Evolutionary conservation across 768 basidiomycete genomes (phyloP).

Genomic region (Russula sp.): DNA sequence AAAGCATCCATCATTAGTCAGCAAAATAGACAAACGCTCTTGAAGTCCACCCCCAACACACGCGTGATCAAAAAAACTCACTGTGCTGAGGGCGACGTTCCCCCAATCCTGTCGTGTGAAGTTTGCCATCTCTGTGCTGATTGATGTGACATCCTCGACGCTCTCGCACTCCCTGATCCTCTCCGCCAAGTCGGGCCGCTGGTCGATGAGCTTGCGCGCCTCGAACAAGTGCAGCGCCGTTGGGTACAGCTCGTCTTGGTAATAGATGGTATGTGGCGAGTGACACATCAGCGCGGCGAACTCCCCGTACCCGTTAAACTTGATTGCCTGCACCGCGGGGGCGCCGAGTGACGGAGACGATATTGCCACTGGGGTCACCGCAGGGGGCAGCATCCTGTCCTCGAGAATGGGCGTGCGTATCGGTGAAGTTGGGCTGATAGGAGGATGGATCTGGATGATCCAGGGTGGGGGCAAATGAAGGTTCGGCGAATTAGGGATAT

Average conservation of each 20-base stretch:
- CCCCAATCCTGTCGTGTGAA: too few relatives aligned
- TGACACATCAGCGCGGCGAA: slow-evolving; percentile 55
- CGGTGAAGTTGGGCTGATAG: too few relatives aligned
- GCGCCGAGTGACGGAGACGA: too few relatives aligned
- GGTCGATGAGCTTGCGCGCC: slow-evolving; percentile 57
- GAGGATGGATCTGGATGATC: too few relatives aligned
- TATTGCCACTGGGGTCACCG: too few relatives aligned
- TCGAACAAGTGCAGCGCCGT: slow-evolving; percentile 73
- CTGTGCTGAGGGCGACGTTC: too few relatives aligned
- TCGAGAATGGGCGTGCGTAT: too few relatives aligned
- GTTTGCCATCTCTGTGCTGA: slow-evolving; percentile 25
- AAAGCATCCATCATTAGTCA: neutral
- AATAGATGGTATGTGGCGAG: slow-evolving; percentile 59
- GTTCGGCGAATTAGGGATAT: too few relatives aligned
- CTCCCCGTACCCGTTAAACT: slow-evolving; percentile 33
- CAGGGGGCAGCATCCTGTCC: too few relatives aligned
- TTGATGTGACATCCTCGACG: slow-evolving; percentile 36
- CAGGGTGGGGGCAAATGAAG: too few relatives aligned
- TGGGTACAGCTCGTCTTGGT: slow-evolving; percentile 51
- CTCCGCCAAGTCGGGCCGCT: slow-evolving; percentile 46
- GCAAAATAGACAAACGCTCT: neutral
- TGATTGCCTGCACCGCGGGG: slow-evolving; percentile 6
- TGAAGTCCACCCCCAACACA: slow-evolving; percentile 6
- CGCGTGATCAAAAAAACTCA: too few relatives aligned
- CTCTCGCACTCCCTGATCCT: slow-evolving; percentile 42